Conservation (phyloP, 495 filamentous ascomycete genomes). For the Hypomontagnella monticulosa region DNA sequence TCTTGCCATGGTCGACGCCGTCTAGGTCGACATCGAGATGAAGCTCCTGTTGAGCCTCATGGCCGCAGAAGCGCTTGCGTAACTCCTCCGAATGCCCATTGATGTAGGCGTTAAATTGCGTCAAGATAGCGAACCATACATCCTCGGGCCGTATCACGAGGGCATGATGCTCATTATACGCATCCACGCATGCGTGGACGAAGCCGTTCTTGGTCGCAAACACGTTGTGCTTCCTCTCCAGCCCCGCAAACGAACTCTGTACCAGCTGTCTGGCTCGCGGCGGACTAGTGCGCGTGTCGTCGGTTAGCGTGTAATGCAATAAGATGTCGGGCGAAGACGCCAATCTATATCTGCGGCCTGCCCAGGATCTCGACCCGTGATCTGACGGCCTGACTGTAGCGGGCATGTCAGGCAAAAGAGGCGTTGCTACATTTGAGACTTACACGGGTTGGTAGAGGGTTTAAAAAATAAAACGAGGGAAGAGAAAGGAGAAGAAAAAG, state of each 20-base stretch:
- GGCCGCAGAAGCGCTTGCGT: slow-evolving; percentile 83
- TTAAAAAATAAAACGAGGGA: slow-evolving; percentile 1
- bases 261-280: slow-evolving; percentile 41
- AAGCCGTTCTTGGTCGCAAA: slow-evolving; percentile 60
- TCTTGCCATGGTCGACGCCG: slow-evolving; percentile 50
- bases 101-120: slow-evolving; percentile 66
- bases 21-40: slow-evolving; percentile 49
- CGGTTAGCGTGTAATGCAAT: slow-evolving; percentile 39
- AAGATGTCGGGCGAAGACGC: slow-evolving; percentile 37
- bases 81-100: slow-evolving; percentile 85
- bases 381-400: slow-evolving; percentile 41
- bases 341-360: slow-evolving; percentile 39
- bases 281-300: slow-evolving; percentile 41
- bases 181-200: slow-evolving; percentile 58
- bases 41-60: slow-evolving; percentile 70
- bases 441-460: slow-evolving; percentile 4
- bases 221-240: slow-evolving; percentile 45
- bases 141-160: slow-evolving; percentile 69
- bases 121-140: slow-evolving; percentile 67
- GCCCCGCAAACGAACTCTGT: slow-evolving; percentile 46
- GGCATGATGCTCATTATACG: slow-evolving; percentile 65
- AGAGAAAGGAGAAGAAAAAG: slow-evolving; percentile 6
- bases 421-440: slow-evolving; percentile 39
- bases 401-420: slow-evolving; percentile 40
- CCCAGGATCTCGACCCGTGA: slow-evolving; percentile 42